These are phyloP conservation scores for Fomitopsis palustris DNA, from an alignment of 1,284 basidiomycete species.

Conservation along the genomic window DNA sequence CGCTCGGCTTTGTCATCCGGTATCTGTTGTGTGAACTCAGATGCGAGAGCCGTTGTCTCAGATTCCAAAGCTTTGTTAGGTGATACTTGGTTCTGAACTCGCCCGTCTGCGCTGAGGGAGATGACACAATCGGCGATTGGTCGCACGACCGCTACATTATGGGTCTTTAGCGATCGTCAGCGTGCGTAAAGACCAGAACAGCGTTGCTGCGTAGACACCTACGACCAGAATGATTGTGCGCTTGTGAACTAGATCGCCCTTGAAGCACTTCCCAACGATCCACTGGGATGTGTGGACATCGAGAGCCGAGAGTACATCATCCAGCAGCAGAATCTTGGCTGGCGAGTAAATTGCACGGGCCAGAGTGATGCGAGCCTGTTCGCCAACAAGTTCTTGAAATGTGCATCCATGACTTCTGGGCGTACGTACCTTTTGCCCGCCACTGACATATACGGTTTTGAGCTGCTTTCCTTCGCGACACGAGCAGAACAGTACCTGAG, in stretches of 20 bases:
- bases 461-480: neutral
- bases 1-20: slow-evolving; percentile 38
- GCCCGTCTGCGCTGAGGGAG: slow-evolving; percentile 50
- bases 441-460: neutral
- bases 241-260: slow-evolving; percentile 62
- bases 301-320: slow-evolving; percentile 43
- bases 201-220: slow-evolving; percentile 23
- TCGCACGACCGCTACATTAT: slow-evolving; percentile 64
- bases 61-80: slow-evolving; percentile 40
- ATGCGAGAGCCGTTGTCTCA: slow-evolving; percentile 35
- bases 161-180: slow-evolving; percentile 43
- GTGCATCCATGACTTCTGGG: too few species aligned
- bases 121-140: slow-evolving; percentile 65
- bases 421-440: slow-evolving; percentile 7
- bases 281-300: slow-evolving; percentile 68
- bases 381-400: too few species aligned
- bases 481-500: slow-evolving; percentile 33
- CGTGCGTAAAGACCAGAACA: too few species aligned
- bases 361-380: slow-evolving; percentile 9
- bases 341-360: slow-evolving; percentile 10
- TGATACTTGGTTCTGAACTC: slow-evolving; percentile 44
- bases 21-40: slow-evolving; percentile 37
- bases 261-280: slow-evolving; percentile 74
- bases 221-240: slow-evolving; percentile 75
- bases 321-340: slow-evolving; percentile 7